Evolutionary conservation across 2,329 filamentous ascomycete species (phyloP).

Genomic region (Xylaria hypoxylon): DNA sequence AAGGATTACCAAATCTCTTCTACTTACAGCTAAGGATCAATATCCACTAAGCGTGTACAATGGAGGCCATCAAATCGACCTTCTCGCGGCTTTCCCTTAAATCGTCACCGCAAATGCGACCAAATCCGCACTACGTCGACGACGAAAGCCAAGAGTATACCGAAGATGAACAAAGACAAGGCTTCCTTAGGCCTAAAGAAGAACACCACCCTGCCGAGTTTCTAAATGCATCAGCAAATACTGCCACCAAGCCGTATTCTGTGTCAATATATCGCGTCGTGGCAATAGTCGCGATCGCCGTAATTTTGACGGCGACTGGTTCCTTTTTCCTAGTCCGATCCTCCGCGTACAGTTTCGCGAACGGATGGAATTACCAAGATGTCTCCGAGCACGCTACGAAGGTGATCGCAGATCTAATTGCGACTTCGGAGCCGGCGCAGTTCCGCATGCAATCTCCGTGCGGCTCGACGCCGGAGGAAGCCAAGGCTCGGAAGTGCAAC

Average conservation of each 20-base stretch:
- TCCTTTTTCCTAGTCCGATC: constrained; percentile 6
- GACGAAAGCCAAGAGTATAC: constrained; percentile 9
- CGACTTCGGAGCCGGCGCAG: constrained; percentile 13
- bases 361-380: background rate
- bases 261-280: constrained; percentile 13
- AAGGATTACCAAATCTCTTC: background rate
- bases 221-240: background rate
- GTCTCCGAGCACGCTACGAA: constrained; percentile 21
- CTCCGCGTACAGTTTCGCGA: background rate
- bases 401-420: constrained; percentile 5
- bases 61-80: constrained; percentile 17
- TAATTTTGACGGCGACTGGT: constrained; percentile 10
- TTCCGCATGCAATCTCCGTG: constrained; percentile 39
- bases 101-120: background rate
- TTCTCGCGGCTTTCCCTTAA: constrained; percentile 12
- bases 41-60: background rate
- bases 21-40: background rate
- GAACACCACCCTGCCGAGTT: background rate
- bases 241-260: background rate
- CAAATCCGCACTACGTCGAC: constrained; percentile 5
- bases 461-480: constrained; percentile 40
- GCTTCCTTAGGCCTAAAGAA: constrained; percentile 20
- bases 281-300: constrained; percentile 11
- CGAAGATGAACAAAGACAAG: constrained; percentile 17
- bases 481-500: constrained; percentile 39